Evolutionary conservation across 164 flowering plant species (phyloP).

Genomic region (Cinnamomum chago): DNA sequence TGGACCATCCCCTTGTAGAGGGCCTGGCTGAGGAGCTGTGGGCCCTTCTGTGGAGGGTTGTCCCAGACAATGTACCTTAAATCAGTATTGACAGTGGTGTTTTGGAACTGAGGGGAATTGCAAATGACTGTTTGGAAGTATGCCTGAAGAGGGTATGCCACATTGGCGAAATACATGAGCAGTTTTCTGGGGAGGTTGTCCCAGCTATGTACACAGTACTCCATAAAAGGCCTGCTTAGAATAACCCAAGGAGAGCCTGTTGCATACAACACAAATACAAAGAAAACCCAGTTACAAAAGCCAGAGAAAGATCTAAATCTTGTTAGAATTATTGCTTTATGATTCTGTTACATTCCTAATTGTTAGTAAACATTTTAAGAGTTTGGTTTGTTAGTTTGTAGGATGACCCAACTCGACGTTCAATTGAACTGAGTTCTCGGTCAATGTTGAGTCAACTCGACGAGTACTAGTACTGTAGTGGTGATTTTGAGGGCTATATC

Average conservation of each 20-base stretch:
- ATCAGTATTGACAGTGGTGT: constrained; percentile 32
- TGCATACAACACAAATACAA: not conserved
- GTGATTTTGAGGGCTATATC: too few species aligned
- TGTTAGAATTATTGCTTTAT: too few species aligned
- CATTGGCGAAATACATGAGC: constrained; percentile 47
- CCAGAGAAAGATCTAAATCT: not conserved
- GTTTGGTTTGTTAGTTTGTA: too few species aligned
- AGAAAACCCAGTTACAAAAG: constrained; percentile 1
- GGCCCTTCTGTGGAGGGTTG: constrained; percentile 11
- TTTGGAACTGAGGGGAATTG: constrained; percentile 43
- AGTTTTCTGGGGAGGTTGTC: constrained; percentile 53
- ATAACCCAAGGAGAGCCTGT: constrained; percentile 47
- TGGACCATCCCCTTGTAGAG: constrained; percentile 12
- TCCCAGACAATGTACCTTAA: constrained; percentile 25
- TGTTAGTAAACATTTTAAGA: too few species aligned
- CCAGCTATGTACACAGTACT: constrained; percentile 44
- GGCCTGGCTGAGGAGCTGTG: constrained; percentile 11
- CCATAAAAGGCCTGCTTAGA: constrained; percentile 40
- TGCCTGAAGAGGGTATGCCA: constrained; percentile 29
- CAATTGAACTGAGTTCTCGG: too few species aligned
- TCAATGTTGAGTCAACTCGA: too few species aligned
- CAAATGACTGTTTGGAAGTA: constrained; percentile 57
- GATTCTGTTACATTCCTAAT: too few species aligned
- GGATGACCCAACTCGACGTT: too few species aligned
- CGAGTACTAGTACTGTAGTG: too few species aligned